Evolutionary conservation across 768 basidiomycete species (phyloP).

Genomic region (Xerocomellus intermedius): DNA sequence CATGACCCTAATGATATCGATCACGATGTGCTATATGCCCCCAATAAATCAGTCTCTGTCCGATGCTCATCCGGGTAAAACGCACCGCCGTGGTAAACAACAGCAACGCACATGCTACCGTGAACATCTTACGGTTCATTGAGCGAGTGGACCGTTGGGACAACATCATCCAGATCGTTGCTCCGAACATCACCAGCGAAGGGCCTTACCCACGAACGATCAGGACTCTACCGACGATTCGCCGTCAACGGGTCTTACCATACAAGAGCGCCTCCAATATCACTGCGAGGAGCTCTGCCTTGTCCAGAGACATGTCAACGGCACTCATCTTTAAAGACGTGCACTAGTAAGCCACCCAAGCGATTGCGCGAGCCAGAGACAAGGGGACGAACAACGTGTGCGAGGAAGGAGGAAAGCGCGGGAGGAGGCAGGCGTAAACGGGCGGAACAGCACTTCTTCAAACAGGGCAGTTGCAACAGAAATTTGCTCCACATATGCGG

Average conservation of each 20-base stretch:
- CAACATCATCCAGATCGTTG: neutral
- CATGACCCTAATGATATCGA: neutral
- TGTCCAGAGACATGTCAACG: neutral
- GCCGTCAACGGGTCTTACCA: no score
- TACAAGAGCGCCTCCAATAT: no score
- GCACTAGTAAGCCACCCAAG: neutral
- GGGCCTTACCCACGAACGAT: no score
- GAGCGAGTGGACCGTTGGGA: neutral
- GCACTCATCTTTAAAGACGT: neutral
- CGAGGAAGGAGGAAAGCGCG: no score
- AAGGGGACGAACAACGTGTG: no score
- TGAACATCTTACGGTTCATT: neutral
- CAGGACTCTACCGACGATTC: no score
- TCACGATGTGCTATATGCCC: neutral
- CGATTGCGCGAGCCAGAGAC: no score
- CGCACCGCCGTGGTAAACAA: neutral
- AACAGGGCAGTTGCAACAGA: no score
- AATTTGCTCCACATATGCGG: no score
- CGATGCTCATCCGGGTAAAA: no score
- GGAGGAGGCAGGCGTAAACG: no score
- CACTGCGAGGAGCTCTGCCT: neutral
- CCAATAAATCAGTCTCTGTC: neutral
- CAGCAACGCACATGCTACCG: neutral
- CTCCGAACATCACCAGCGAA: neutral
- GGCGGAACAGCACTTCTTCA: no score